These are phyloP conservation scores for Triticum aestivum DNA, from an alignment of 176 grass and related monocot species.

Conservation along the genomic window IWGSC_CS_RefSeq_v2.1 NC_057804.1:127944183-127944682, in stretches of 20 bases:
- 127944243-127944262: no score
- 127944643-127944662: slow-evolving; percentile 83
- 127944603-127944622: slow-evolving; percentile 91
- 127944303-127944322: neutral
- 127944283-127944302: no score
- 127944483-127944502: neutral
- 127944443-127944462: slow-evolving; percentile 20
- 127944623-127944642: slow-evolving; percentile 85
- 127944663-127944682: slow-evolving; percentile 97
- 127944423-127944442: slow-evolving; percentile 41
- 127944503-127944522: slow-evolving; percentile 47
- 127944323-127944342: neutral
- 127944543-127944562: slow-evolving; percentile 96
- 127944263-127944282: no score
- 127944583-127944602: slow-evolving; percentile 96
- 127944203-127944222: no score
- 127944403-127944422: slow-evolving; percentile 30
- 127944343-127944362: neutral
- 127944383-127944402: slow-evolving; percentile 20
- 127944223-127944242: no score
- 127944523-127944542: slow-evolving; percentile 84
- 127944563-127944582: slow-evolving; percentile 92
- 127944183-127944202: no score
- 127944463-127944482: slow-evolving; percentile 23
- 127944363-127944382: neutral